Conservation (phyloP, 1,284 basidiomycete species). For the Earliella scabrosa region DNA sequence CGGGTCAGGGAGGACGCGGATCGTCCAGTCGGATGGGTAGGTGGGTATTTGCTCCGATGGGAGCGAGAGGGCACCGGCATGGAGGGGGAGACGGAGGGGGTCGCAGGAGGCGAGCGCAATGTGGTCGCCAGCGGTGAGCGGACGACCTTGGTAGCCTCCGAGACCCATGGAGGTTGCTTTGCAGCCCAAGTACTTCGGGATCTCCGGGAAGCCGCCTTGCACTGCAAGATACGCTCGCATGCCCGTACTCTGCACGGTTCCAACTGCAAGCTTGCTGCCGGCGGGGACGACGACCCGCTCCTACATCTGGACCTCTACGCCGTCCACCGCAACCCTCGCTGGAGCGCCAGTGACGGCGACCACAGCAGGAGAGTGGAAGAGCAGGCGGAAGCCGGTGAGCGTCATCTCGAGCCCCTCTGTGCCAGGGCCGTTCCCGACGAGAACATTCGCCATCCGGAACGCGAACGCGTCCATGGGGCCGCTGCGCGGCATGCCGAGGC, state of each 20-base stretch:
- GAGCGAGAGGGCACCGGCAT: no score
- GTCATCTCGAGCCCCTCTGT: constrained; percentile 65
- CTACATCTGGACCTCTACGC: constrained; percentile 50
- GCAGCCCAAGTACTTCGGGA: constrained; percentile 63
- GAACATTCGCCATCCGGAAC: constrained; percentile 61
- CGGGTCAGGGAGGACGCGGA: constrained; percentile 65
- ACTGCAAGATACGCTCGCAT: constrained; percentile 63
- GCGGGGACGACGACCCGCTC: constrained; percentile 49
- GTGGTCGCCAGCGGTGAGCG: constrained; percentile 52
- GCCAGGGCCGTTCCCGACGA: constrained; percentile 59
- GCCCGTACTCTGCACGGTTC: constrained; percentile 36
- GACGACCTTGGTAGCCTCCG: constrained; percentile 68
- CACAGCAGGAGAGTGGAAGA: constrained; percentile 54
- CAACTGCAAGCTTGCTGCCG: constrained; percentile 48
- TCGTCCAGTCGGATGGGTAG: constrained; percentile 54
- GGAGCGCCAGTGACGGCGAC: constrained; percentile 63
- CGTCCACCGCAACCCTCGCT: constrained; percentile 48
- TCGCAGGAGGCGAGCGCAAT: constrained; percentile 42
- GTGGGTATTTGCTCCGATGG: constrained; percentile 42
- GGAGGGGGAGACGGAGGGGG: neutral
- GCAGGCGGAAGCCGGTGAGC: constrained; percentile 29
- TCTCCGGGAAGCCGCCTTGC: constrained; percentile 62
- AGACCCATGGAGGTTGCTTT: constrained; percentile 65
- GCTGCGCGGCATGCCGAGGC: constrained; percentile 67
- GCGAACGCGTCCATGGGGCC: constrained; percentile 71